These are phyloP conservation scores for Podospora sp. DNA, from an alignment of 495 filamentous ascomycete species.

Conservation along the genomic window DNA sequence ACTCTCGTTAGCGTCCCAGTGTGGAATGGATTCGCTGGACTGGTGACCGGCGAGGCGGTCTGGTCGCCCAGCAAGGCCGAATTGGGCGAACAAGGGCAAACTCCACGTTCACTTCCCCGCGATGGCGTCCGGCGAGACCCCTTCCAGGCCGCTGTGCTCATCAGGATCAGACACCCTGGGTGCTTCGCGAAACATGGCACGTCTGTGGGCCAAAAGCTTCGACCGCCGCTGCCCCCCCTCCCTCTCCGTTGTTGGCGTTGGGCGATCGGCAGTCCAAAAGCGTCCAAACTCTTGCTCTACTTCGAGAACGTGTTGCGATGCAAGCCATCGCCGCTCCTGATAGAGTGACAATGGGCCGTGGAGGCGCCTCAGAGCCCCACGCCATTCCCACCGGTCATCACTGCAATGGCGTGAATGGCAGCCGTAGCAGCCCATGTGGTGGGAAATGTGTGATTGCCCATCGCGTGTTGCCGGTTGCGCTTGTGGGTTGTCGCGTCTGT, in stretches of 20 bases:
- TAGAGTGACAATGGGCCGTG: conserved; percentile 8
- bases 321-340: conserved; percentile 11
- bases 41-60: conserved; percentile 13
- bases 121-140: conserved; percentile 13
- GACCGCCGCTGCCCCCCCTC: conserved; percentile 34
- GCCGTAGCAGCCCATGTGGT: background rate
- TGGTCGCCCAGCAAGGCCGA: conserved; percentile 19
- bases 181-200: conserved; percentile 15
- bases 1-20: background rate
- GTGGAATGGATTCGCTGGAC: background rate
- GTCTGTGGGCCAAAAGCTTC: conserved; percentile 13
- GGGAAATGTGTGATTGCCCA: background rate
- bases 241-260: no score
- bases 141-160: conserved; percentile 10
- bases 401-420: no score
- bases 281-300: background rate
- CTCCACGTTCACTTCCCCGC: conserved; percentile 12
- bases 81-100: conserved; percentile 12
- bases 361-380: conserved; percentile 22
- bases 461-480: background rate
- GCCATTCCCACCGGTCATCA: background rate
- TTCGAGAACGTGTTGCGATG: conserved; percentile 8
- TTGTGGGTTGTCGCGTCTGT: conserved; percentile 9
- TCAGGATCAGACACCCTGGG: conserved; percentile 19
- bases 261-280: conserved; percentile 2